Base-by-base conservation (phyloP, 148 eudicot genomes). In the Suaeda aralocaspica region DNA sequence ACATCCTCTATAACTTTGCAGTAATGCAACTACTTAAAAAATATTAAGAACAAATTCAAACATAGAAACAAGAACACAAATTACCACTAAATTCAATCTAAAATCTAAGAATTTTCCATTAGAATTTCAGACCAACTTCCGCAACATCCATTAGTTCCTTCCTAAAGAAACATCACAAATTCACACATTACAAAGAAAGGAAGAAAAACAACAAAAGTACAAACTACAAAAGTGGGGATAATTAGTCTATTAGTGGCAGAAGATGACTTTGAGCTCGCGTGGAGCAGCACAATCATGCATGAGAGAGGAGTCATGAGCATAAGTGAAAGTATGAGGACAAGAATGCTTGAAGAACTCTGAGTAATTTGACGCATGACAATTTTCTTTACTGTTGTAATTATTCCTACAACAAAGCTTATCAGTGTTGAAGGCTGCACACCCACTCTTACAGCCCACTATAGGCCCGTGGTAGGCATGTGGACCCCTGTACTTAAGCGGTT, bases 261-360 rank as follows among this genome's bases (percentile, higher is more conserved):
- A 94, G 36, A 94, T 94, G 70, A 94, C 90, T 80, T 94, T 94
- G 7, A 94, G 89, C 82, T 94, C 97, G n/a, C 86, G 81, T 1
- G 97, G 97, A 4, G 95, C 70, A n/a, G 88, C 81, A 80, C 97
- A 94, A 46, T 94, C 87, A 61, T 94, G 97, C 80, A 76, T 85
- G 14, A 94, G 87, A 15, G 95, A 87, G 36, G 69, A 81, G 61
- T 94, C 98, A 74, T 94, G 97, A 9, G 97, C 98, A 59, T 87
- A 87, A 12, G 98, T 89, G 42, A 83, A 78, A 4, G 98, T 87
- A 6, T 84, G 80, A 28, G 98, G 97, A 41, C 97, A 94, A 49
- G 82, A 79, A 49, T 83, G 87, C 80, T 94, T 94, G 70, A 94
- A 94, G 48, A 64, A 94, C 77, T 79, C 74, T 3, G 97, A 85